phyloP scores from a whole-genome alignment of 257 asterid genomes.

The Solanum lycopersicoides region DNA sequence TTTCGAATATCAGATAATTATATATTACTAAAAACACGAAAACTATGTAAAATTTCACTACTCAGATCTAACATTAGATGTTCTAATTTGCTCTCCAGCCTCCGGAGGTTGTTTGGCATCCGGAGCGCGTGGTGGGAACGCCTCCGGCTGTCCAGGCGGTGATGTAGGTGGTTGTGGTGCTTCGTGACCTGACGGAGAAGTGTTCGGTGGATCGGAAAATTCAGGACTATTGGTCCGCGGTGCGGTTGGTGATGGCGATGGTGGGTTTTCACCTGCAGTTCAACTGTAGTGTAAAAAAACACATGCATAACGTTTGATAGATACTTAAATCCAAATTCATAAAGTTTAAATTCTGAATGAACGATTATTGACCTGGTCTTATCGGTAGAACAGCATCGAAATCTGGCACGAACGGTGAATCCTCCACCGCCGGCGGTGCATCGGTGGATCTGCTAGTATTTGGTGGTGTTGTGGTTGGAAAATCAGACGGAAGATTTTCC shows the following conservation, averaged over 20 bases:
- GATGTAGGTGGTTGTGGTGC: constrained; percentile 13
- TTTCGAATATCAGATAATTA: neutral
- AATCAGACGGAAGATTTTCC: neutral
- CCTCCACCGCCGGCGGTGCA: neutral
- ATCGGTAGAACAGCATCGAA: neutral
- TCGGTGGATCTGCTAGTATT: neutral
- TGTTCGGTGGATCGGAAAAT: neutral
- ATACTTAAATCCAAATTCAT: neutral
- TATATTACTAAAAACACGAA: neutral
- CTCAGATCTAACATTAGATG: neutral
- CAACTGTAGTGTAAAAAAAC: neutral
- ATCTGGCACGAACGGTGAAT: neutral
- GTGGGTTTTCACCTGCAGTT: neutral
- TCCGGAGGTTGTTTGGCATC: constrained; percentile 17
- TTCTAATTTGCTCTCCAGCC: constrained; percentile 6
- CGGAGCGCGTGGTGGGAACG: constrained; percentile 44
- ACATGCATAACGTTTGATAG: neutral
- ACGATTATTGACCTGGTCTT: neutral
- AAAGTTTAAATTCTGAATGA: neutral
- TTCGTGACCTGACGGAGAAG: constrained; percentile 12
- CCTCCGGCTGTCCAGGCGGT: constrained; percentile 33
- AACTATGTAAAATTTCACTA: neutral
- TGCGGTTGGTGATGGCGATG: neutral
- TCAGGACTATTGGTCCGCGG: neutral
- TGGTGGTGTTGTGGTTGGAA: neutral